Evolutionary conservation across 1,284 basidiomycete species (phyloP), one percentile per base, ranked within the genome.

Genomic region (Malassezia restricta): DNA sequence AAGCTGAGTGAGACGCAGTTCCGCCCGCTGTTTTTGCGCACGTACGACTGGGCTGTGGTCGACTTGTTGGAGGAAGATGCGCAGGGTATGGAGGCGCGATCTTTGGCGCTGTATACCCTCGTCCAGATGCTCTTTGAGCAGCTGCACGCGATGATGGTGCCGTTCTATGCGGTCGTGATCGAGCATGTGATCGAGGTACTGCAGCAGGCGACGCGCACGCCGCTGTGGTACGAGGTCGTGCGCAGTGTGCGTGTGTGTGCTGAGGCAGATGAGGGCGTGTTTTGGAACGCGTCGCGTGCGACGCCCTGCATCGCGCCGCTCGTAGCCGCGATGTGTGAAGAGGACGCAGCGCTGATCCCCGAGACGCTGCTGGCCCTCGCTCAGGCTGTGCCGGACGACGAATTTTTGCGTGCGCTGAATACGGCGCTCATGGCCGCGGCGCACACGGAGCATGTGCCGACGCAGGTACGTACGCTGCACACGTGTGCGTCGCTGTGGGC

Each of bases 1-100:
- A 95, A 95, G 75, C 79, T 99, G 47, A 95, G 92, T 66, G 94
- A 98, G 68, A 81, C 83, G 0, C 80, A 85, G 0, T 96, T 99
- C 82, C 82, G 83, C 62, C 92, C 92, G 2, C 76, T 96, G 15
- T 94, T 95, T 78, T 82, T 90, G 56, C 83, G 84, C 57, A 76
- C 91, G 60, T 91, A 87, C 68, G 92, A 99, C 73, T 99, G 94
- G 92, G 89, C 89, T 0, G 91, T 91, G 8, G 74, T 79, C 45
- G 78, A 79, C 49, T 70, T 77, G 17, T 61, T 74, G 59, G 78
- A 77, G 1, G 77, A 78, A 6, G 58, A 61, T n/a, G 59, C 39
- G 8, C 49, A 30, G 28, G 46, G 27, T 43, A 54, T 56, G 38
- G 75, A 27, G 56, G 74, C 38, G 8, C 54, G 70, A 17, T 56